Conservation (phyloP, 2,329 filamentous ascomycete genomes). For the Tolypocladium guangdongense region DNA sequence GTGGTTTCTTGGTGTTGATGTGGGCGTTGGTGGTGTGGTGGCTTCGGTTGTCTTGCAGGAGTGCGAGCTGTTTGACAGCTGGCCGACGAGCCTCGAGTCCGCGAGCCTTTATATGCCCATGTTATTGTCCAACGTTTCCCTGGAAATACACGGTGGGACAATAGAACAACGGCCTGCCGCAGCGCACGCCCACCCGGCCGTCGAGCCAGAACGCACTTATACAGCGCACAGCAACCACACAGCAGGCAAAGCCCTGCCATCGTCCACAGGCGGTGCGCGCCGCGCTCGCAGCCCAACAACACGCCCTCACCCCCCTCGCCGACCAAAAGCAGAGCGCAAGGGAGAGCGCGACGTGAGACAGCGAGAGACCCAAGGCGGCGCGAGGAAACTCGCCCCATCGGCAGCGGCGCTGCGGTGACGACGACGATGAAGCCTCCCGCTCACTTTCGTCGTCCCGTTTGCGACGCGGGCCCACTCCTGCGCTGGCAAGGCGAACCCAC, state of each 20-base stretch:
- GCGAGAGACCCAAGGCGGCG: background rate
- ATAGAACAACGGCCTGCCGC: background rate
- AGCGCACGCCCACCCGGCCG: no score
- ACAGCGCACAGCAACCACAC: background rate
- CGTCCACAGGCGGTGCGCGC: no score
- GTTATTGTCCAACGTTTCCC: background rate
- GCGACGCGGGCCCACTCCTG: background rate
- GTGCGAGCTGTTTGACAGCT: background rate
- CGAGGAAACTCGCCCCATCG: background rate
- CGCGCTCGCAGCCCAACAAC: background rate
- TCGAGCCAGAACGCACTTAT: background rate
- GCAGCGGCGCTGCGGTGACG: background rate
- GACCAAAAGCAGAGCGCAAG: background rate
- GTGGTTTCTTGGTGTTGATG: background rate
- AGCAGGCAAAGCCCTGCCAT: background rate
- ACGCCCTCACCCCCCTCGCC: background rate
- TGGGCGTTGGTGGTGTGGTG: background rate
- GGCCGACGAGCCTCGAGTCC: background rate
- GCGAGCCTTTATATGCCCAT: background rate
- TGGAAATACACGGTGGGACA: background rate
- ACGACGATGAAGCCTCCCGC: background rate
- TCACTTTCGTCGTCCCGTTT: background rate
- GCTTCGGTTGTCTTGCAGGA: background rate
- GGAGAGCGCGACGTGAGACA: background rate
- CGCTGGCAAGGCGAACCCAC: background rate